Evolutionary conservation across 306 rosid genomes (phyloP).

Genomic region (Clitoria ternatea): DNA sequence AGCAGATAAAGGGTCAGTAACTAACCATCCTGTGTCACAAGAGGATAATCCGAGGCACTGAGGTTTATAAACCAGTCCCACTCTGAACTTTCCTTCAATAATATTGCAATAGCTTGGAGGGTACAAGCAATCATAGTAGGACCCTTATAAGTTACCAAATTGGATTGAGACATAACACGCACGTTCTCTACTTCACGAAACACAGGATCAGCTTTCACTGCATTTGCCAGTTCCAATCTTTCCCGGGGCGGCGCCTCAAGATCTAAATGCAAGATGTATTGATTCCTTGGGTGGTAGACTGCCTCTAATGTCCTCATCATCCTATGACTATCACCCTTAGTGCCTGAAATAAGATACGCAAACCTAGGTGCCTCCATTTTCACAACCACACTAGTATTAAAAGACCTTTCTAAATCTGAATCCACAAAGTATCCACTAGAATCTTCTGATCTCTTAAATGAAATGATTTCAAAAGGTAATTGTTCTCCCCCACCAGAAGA

Average conservation of each 20-base stretch:
- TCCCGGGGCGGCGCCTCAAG: slow-evolving; percentile 99
- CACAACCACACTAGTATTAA: slow-evolving; percentile 21
- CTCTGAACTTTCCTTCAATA: slow-evolving; percentile 68
- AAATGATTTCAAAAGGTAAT: slow-evolving; percentile 48
- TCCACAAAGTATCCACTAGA: slow-evolving; percentile 65
- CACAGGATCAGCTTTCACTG: slow-evolving; percentile 76
- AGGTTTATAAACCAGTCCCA: slow-evolving; percentile 95
- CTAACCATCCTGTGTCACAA: slow-evolving; percentile 96
- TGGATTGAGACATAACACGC: slow-evolving; percentile 77
- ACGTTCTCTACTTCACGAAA: slow-evolving; percentile 86
- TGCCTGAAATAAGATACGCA: slow-evolving; percentile 93
- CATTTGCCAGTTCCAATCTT: slow-evolving; percentile 81
- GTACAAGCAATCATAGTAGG: slow-evolving; percentile 99
- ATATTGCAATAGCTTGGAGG: slow-evolving; percentile 87
- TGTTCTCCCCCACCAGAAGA: slow-evolving; percentile 52
- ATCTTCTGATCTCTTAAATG: slow-evolving; percentile 54
- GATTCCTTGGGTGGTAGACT: slow-evolving; percentile 90
- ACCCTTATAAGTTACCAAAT: slow-evolving; percentile 95
- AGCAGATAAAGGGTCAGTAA: slow-evolving; percentile 16
- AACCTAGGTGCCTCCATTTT: slow-evolving; percentile 61
- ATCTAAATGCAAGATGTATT: slow-evolving; percentile 86
- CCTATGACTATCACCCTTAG: slow-evolving; percentile 93
- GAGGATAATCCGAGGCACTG: slow-evolving; percentile 99
- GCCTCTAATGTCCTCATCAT: slow-evolving; percentile 96
- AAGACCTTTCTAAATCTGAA: slow-evolving; percentile 50